Base-by-base conservation (phyloP, 176 grass and related monocot genomes). In the Melocanna baccifera region DNA sequence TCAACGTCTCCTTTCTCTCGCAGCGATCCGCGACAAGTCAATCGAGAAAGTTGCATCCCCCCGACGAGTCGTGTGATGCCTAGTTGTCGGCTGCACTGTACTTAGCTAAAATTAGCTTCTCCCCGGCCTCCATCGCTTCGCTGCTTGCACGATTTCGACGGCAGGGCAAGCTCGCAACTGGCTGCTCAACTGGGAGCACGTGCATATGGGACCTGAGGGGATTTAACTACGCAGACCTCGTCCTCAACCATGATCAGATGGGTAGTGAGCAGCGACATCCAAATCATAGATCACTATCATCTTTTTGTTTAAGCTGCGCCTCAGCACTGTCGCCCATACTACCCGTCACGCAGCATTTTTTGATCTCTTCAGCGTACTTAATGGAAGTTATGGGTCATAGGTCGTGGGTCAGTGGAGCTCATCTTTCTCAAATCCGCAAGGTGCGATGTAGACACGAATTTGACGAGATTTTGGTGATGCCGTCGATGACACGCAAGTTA, bases 111-210 rank as follows among this genome's bases (percentile, higher is more conserved):
- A 10, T 8, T 23, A 11, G 2, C 8, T 77, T 16, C 9, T 10
- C 18, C 45, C 23, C 37, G 37, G 37, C 37, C 46, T 32, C 71
- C 3, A 3, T 75, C 30, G 50, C 55, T 42, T 42, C 74, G 23
- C 59, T 4, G 58, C 9, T 83, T 83, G 29, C 70, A 75, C 65
- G 70, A 26, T 26, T 75, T 74, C 81, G 10, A 14, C 57, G 69
- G 81, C 81, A 84, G 70, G 43, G 62, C 77, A 80, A 22, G 19
- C 34, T 43, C 8, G 56, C 81, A 12, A 62, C 67, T 71, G 51
- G 28, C 47, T 36, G 47, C 30, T 4, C 30, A 36, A 39, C 32
- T 19, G 64, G 59, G 59, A 36, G 76, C 0, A 41, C 53, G 45
- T 39, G 14, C 1, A 19, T 10, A 30, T 56, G 20, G 0, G 53